These are phyloP conservation scores for Trichoderma erinaceum DNA, from an alignment of 495 filamentous ascomycete genomes.

Conservation along the genomic window DNA sequence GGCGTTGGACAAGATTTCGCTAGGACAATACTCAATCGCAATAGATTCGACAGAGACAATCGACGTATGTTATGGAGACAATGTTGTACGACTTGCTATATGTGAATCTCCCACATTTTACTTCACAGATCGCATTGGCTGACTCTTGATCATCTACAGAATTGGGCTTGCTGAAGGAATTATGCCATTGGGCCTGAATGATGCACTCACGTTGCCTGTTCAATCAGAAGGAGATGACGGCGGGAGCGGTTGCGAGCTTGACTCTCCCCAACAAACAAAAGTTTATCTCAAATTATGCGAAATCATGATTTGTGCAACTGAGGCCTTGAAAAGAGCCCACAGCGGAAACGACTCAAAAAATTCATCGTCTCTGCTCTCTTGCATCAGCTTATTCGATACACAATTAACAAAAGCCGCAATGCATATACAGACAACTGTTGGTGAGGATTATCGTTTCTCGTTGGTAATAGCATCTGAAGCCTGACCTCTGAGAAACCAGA, in stretches of 20 bases:
- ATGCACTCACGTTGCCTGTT: slow-evolving; percentile 22
- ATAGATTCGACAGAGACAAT: slow-evolving; percentile 32
- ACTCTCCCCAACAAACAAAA: slow-evolving; percentile 28
- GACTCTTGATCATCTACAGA: background rate
- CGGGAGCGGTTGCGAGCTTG: slow-evolving; percentile 21
- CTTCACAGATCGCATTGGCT: background rate
- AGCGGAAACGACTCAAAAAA: background rate
- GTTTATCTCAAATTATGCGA: slow-evolving; percentile 32
- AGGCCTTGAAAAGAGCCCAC: slow-evolving; percentile 11
- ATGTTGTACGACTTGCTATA: slow-evolving; percentile 24
- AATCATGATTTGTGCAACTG: slow-evolving; percentile 31
- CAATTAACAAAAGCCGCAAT: background rate
- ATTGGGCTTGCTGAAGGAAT: slow-evolving; percentile 38
- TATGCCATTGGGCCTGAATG: slow-evolving; percentile 27
- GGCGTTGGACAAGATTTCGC: slow-evolving; percentile 45
- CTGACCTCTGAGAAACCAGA: slow-evolving; percentile 20
- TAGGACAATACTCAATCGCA: slow-evolving; percentile 29
- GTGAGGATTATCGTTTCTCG: background rate
- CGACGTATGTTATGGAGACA: slow-evolving; percentile 42
- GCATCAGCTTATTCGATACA: background rate
- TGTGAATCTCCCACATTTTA: slow-evolving; percentile 4
- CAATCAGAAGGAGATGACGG: slow-evolving; percentile 14
- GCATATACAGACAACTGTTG: background rate
- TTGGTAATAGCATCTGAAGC: background rate
- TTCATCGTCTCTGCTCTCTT: background rate